Percentiles rank a stretch among this genome's conserved stretches.
phyloP scores from a whole-genome alignment of 176 grass and related monocot species.

The Secale cereale region DNA sequence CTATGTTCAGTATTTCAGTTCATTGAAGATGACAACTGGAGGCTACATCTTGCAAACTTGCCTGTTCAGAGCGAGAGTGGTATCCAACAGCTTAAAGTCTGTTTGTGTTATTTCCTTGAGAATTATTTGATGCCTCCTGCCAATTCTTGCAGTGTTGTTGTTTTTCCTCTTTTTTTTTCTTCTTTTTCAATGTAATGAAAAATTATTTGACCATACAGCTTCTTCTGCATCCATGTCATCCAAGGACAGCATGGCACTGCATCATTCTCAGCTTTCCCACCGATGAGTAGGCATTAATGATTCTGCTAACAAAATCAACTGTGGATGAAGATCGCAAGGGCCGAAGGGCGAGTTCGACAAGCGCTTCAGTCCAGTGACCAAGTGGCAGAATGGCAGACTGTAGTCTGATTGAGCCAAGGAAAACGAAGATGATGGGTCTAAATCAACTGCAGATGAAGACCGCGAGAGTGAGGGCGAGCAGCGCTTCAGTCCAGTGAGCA shows the following conservation, averaged over 20 bases:
- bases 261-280: too few relatives aligned
- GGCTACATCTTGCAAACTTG: not conserved
- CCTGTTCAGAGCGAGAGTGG: not conserved
- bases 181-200: too few relatives aligned
- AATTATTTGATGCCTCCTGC: not conserved
- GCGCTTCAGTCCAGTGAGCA: not conserved
- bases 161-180: not conserved
- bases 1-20: not conserved
- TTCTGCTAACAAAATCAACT: too few relatives aligned
- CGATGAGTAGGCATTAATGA: too few relatives aligned
- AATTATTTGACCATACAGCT: too few relatives aligned
- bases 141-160: not conserved
- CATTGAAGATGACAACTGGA: not conserved
- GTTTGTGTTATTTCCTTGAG: not conserved
- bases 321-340: too few relatives aligned
- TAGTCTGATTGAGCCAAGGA: not conserved
- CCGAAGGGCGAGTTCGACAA: too few relatives aligned
- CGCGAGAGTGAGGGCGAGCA: not conserved
- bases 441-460: not conserved
- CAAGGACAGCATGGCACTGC: not conserved
- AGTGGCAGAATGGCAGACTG: not conserved
- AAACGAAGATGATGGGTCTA: not conserved
- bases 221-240: not conserved
- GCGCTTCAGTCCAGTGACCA: too few relatives aligned
- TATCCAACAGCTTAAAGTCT: not conserved